Conservation (phyloP, 352 stramenopile genomes). For the Labyrinthula sp. region DNA sequence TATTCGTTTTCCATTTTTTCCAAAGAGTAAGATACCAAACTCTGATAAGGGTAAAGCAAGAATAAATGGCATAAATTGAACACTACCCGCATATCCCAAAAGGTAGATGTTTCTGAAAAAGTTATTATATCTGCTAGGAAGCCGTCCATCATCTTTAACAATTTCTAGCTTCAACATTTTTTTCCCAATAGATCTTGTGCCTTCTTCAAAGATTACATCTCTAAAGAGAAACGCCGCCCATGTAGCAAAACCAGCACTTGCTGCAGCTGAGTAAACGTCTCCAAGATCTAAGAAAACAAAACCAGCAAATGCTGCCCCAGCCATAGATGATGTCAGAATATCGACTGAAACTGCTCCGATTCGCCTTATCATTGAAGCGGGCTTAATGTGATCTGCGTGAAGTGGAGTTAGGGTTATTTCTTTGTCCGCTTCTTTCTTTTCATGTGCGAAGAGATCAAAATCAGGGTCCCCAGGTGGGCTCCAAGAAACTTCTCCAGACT, state of each 20-base stretch:
- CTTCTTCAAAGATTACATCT: conserved; percentile 24
- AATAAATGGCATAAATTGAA: conserved; percentile 4
- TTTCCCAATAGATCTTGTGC: conserved; percentile 18
- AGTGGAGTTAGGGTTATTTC: conserved; percentile 1
- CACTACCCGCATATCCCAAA: conserved; percentile 5
- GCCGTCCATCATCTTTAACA: conserved; percentile 18
- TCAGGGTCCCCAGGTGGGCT: conserved; percentile 17
- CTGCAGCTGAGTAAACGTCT: conserved; percentile 3
- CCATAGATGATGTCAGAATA: not conserved
- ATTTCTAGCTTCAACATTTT: conserved; percentile 27
- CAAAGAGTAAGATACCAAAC: conserved; percentile 19
- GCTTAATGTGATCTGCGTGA: not conserved
- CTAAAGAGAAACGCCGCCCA: conserved; percentile 13
- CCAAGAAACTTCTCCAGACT: conserved; percentile 17
- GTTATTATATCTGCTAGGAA: conserved; percentile 19
- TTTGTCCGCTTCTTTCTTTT: conserved; percentile 21
- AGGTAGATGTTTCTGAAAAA: conserved; percentile 20
- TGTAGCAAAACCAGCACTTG: conserved; percentile 4
- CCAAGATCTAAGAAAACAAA: conserved; percentile 23
- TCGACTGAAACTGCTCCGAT: conserved; percentile 11
- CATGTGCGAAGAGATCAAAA: conserved; percentile 18
- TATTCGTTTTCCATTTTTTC: conserved; percentile 11
- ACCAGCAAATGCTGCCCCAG: conserved; percentile 9
- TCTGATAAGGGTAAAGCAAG: conserved; percentile 19
- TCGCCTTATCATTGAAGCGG: not conserved